These are phyloP conservation scores for Rhodotorula mucilaginosa DNA, from an alignment of 1,284 basidiomycete species.

Conservation along the genomic window DNA sequence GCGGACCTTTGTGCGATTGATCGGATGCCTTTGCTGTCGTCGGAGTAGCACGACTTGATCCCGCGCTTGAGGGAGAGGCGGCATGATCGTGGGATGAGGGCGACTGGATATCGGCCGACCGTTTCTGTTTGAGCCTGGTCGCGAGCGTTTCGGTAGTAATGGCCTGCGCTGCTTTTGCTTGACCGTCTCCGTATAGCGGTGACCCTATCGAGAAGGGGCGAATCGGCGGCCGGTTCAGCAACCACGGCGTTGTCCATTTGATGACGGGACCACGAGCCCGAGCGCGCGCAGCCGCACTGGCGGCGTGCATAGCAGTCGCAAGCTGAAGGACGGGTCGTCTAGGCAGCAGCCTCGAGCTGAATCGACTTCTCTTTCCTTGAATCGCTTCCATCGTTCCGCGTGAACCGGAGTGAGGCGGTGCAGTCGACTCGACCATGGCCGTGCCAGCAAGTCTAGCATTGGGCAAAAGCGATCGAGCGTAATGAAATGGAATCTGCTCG, in stretches of 20 bases:
- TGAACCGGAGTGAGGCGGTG: no score
- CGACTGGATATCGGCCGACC: neutral
- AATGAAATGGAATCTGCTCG: no score
- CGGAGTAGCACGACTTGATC: neutral
- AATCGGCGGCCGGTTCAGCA: neutral
- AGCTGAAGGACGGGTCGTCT: no score
- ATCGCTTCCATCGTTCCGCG: no score
- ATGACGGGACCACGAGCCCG: no score
- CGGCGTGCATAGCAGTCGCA: neutral
- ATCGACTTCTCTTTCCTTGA: no score
- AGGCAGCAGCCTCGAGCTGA: no score
- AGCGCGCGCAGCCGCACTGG: neutral
- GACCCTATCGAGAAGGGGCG: neutral
- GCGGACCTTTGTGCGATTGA: neutral
- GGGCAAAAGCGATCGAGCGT: no score
- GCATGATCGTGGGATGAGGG: no score
- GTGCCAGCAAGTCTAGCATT: no score
- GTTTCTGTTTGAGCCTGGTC: neutral
- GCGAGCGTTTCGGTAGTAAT: neutral
- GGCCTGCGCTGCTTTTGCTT: neutral
- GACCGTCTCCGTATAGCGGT: neutral
- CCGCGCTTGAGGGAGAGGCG: neutral
- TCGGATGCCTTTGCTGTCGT: neutral
- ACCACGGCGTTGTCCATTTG: no score
- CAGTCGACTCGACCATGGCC: no score